Conservation (phyloP, 495 filamentous ascomycete genomes). For the Cercophora scortea region DNA sequence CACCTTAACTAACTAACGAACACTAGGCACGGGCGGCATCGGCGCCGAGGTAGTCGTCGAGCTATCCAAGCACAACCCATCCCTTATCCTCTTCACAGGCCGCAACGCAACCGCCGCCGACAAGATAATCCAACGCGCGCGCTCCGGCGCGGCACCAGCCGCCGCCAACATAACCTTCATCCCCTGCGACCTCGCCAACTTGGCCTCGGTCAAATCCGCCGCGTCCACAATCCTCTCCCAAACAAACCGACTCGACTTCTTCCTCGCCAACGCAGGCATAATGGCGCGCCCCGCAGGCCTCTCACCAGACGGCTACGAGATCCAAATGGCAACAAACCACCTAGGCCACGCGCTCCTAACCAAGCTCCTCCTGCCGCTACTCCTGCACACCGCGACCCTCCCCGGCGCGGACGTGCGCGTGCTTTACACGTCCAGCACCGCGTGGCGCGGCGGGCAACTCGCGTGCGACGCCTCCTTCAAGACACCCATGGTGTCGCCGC, state of each 20-base stretch:
- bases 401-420: constrained; percentile 33
- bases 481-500: constrained; percentile 16
- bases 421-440: constrained; percentile 27
- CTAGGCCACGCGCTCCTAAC: constrained; percentile 61
- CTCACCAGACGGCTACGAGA: constrained; percentile 60
- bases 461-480: constrained; percentile 28
- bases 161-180: constrained; percentile 6
- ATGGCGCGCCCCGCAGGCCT: constrained; percentile 46
- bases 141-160: neutral
- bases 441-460: constrained; percentile 30
- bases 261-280: constrained; percentile 56
- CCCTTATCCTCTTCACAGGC: constrained; percentile 36
- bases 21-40: constrained; percentile 1
- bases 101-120: constrained; percentile 16
- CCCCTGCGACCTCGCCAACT: constrained; percentile 23
- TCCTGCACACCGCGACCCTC: constrained; percentile 41
- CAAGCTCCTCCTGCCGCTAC: constrained; percentile 49
- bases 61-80: constrained; percentile 34
- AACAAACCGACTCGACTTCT: constrained; percentile 32
- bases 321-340: constrained; percentile 65
- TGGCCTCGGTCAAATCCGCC: constrained; percentile 17
- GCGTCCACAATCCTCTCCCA: constrained; percentile 9
- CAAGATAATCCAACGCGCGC: neutral
- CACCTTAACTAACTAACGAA: neutral
- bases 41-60: constrained; percentile 11